Conservation (phyloP, 495 filamentous ascomycete genomes). For the Cladorrhinum samala region DNA sequence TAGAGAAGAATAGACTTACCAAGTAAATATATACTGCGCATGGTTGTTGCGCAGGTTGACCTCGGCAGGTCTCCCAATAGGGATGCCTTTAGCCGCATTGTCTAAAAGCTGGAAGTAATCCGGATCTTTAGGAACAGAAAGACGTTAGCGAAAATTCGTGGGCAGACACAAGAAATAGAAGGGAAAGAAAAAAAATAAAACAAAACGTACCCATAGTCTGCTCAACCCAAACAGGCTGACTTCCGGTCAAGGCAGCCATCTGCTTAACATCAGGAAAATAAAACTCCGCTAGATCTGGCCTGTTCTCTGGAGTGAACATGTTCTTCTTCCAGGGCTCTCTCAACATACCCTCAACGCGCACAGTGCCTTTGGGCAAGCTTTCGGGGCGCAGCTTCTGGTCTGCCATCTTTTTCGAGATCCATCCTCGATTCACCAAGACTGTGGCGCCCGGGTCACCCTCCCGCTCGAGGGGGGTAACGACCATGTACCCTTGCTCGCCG, state of each 20-base stretch:
- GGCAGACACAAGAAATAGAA: conserved; percentile 1
- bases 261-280: conserved; percentile 91
- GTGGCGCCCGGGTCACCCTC: conserved; percentile 37
- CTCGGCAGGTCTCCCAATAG: conserved; percentile 83
- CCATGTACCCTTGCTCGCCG: conserved; percentile 82
- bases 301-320: conserved; percentile 89
- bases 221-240: conserved; percentile 90
- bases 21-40: conserved; percentile 96
- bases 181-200: conserved; percentile 2
- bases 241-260: conserved; percentile 83
- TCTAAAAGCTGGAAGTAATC: conserved; percentile 68
- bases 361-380: conserved; percentile 56
- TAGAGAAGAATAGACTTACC: conserved; percentile 50
- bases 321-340: conserved; percentile 94
- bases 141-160: background rate
- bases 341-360: conserved; percentile 77
- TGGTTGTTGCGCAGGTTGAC: conserved; percentile 96
- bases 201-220: conserved; percentile 75
- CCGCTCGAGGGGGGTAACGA: conserved; percentile 84
- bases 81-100: conserved; percentile 71
- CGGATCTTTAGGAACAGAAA: conserved; percentile 48
- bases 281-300: conserved; percentile 74
- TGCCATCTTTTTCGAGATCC: conserved; percentile 69
- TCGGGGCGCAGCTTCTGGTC: conserved; percentile 55
- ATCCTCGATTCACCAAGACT: conserved; percentile 81